Evolutionary conservation across 2,329 filamentous ascomycete species (phyloP).

Genomic region (Hypoxylon sp.): DNA sequence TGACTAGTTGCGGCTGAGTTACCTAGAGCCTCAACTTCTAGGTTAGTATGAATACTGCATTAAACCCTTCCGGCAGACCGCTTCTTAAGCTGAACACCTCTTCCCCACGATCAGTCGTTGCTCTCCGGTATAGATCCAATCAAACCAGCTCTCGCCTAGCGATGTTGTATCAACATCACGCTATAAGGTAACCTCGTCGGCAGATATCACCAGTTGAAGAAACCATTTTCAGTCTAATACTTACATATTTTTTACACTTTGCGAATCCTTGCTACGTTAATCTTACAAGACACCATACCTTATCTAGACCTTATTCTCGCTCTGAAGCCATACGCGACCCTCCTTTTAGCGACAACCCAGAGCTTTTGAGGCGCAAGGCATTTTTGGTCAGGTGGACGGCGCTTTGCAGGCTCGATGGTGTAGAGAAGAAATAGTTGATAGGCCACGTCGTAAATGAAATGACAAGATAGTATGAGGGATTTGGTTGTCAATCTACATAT

Average conservation of each 20-base stretch:
- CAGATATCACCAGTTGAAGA: slow-evolving; percentile 1
- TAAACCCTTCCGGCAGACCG: slow-evolving; percentile 5
- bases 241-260: slow-evolving; percentile 8
- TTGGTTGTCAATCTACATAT: neutral
- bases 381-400: slow-evolving; percentile 5
- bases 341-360: neutral
- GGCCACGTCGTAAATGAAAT: neutral
- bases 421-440: neutral
- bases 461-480: slow-evolving; percentile 1
- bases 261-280: neutral
- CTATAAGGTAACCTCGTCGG: slow-evolving; percentile 2
- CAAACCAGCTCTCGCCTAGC: slow-evolving; percentile 1
- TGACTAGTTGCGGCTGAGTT: slow-evolving; percentile 20
- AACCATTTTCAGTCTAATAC: neutral
- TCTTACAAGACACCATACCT: slow-evolving; percentile 10
- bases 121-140: slow-evolving; percentile 3
- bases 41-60: neutral
- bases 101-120: neutral
- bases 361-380: slow-evolving; percentile 3
- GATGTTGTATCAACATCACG: slow-evolving; percentile 9
- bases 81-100: slow-evolving; percentile 1
- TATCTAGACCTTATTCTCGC: slow-evolving; percentile 5
- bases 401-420: neutral
- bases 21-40: slow-evolving; percentile 18
- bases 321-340: slow-evolving; percentile 9